Evolutionary conservation across 2,329 filamentous ascomycete genomes (phyloP).

Genomic region (Coniochaeta sp.): DNA sequence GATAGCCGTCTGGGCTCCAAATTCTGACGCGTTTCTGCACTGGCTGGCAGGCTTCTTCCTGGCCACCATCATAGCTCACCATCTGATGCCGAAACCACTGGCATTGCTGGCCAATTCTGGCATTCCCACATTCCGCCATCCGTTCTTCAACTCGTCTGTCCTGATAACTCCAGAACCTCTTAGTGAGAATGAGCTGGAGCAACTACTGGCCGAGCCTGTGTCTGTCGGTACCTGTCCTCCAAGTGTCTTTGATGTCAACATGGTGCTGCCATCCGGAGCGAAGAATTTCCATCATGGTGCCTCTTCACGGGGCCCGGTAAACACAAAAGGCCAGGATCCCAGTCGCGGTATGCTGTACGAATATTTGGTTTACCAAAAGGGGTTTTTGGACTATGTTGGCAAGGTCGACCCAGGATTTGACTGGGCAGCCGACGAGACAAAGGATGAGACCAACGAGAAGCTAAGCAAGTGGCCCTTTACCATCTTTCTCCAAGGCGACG

Average conservation of each 20-base stretch:
- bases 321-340: background rate
- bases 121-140: conserved; percentile 26
- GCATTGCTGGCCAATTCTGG: conserved; percentile 26
- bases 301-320: background rate
- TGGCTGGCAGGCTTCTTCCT: conserved; percentile 21
- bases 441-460: conserved; percentile 4
- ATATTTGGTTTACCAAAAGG: conserved; percentile 24
- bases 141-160: conserved; percentile 25
- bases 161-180: conserved; percentile 20
- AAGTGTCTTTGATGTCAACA: conserved; percentile 16
- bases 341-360: conserved; percentile 20
- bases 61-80: conserved; percentile 19
- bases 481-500: conserved; percentile 24
- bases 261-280: conserved; percentile 17
- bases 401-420: conserved; percentile 22
- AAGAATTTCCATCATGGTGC: conserved; percentile 15
- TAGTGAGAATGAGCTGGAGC: conserved; percentile 13
- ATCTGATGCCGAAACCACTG: conserved; percentile 18
- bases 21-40: background rate
- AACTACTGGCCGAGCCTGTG: conserved; percentile 14
- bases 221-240: conserved; percentile 14
- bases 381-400: conserved; percentile 18
- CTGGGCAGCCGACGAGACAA: conserved; percentile 14
- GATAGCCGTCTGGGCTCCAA: background rate
- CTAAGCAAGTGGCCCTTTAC: conserved; percentile 22